A percentile compares a stretch with the other conserved stretches of the same genome.
These are phyloP conservation scores for Fusarium sambucinum DNA, from an alignment of 2,329 filamentous ascomycete species.

Conservation along the genomic window DNA sequence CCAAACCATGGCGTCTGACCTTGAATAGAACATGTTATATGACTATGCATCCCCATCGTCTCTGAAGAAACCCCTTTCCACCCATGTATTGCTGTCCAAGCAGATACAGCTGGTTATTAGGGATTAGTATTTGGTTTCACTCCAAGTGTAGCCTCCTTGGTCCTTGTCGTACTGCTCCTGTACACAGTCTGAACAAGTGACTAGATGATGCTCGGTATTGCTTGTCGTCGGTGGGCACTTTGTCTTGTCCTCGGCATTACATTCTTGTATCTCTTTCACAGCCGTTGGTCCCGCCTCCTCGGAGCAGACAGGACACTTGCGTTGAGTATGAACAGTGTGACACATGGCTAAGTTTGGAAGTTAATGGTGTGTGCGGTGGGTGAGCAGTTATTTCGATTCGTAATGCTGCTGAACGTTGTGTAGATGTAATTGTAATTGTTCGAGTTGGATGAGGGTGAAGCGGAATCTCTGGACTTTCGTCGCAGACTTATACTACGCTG, in stretches of 20 bases:
- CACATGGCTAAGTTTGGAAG: neutral
- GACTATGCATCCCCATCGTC: neutral
- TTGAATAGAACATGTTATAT: neutral
- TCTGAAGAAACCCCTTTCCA: neutral
- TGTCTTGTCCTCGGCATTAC: neutral
- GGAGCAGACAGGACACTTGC: neutral
- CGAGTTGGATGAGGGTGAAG: neutral
- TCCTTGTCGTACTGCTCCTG: neutral
- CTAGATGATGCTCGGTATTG: too few relatives aligned
- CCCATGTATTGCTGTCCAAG: neutral
- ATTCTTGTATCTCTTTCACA: neutral
- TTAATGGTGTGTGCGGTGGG: neutral
- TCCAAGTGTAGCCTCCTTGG: neutral
- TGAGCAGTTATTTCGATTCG: neutral
- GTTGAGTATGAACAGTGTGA: neutral
- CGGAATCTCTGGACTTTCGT: neutral
- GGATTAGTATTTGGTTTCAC: neutral
- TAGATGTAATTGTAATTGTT: neutral
- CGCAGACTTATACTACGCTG: neutral
- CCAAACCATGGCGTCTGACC: neutral
- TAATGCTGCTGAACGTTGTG: neutral
- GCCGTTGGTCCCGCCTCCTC: fast-evolving
- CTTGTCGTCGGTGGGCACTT: too few relatives aligned
- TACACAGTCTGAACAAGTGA: neutral
- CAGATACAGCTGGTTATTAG: neutral